These are phyloP conservation scores for Monoraphidium neglectum DNA, from an alignment of 139 green algal genomes.

Conservation along the genomic window DNA sequence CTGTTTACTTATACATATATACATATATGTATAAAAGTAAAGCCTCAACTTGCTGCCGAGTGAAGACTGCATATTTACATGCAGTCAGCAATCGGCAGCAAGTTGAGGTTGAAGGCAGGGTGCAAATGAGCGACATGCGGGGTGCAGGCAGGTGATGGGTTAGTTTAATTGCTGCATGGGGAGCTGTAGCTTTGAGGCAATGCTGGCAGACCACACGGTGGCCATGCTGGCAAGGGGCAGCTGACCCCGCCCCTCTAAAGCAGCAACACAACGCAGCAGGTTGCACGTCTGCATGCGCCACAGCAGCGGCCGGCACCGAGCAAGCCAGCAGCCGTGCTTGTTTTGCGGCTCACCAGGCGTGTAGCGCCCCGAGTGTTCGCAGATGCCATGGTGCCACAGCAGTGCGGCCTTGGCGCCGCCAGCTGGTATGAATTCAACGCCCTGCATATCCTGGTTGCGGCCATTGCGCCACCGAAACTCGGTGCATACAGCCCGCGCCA, in stretches of 20 bases:
- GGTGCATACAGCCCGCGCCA: not conserved
- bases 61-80: not conserved
- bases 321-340: not conserved
- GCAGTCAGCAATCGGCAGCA: not conserved
- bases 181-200: no score
- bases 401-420: slow-evolving; percentile 26
- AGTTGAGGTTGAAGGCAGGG: no score
- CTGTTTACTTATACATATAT: no score
- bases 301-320: not conserved
- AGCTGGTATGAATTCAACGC: slow-evolving; percentile 16
- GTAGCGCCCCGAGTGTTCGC: slow-evolving; percentile 62
- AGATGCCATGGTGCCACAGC: slow-evolving; percentile 63
- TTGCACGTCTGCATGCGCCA: not conserved
- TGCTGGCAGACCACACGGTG: no score
- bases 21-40: not conserved
- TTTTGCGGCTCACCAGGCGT: slow-evolving; percentile 17
- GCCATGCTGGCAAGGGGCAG: no score
- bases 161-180: no score
- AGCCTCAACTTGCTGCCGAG: not conserved
- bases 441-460: slow-evolving; percentile 6
- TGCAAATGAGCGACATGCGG: no score
- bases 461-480: slow-evolving; percentile 12
- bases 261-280: not conserved
- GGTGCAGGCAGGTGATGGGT: no score
- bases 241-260: not conserved